A percentile compares a stretch with the other conserved stretches of the same genome.
Evolutionary conservation across 108 stramenopile genomes (phyloP).

Genomic region (Pseudonitzschia delicatissima): DNA sequence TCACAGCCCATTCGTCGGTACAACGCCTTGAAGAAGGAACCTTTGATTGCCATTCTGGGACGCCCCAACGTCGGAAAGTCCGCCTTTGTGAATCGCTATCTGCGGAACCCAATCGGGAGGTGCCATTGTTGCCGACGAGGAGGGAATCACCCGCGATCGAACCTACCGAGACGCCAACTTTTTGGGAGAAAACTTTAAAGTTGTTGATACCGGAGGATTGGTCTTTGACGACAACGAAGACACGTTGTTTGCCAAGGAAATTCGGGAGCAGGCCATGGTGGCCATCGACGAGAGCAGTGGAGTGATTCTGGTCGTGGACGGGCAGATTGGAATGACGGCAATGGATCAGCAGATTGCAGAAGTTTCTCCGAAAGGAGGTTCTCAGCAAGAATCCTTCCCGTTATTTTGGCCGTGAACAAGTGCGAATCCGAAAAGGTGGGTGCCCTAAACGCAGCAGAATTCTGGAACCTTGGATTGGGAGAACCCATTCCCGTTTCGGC

Average conservation of each 20-base stretch:
- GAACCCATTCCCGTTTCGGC: constrained; percentile 94
- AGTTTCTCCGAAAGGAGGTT: constrained; percentile 85
- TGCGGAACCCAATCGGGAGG: constrained; percentile 82
- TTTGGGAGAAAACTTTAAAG: constrained; percentile 87
- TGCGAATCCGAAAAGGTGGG: constrained; percentile 89
- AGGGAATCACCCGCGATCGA: constrained; percentile 94
- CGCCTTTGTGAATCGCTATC: constrained; percentile 92
- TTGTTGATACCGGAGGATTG: constrained; percentile 95
- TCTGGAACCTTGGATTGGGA: constrained; percentile 95
- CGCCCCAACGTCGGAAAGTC: constrained; percentile 97
- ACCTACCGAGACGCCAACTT: constrained; percentile 90
- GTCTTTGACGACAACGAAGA: constrained; percentile 90
- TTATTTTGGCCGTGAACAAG: constrained; percentile 93
- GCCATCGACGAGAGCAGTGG: constrained; percentile 90
- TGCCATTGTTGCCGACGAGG: constrained; percentile 94
- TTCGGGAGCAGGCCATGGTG: constrained; percentile 91
- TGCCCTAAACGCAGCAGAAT: constrained; percentile 79
- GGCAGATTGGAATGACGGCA: constrained; percentile 72
- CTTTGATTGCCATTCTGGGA: constrained; percentile 91
- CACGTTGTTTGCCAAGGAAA: constrained; percentile 90
- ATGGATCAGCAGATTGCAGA: constrained; percentile 87
- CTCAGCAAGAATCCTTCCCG: constrained; percentile 64
- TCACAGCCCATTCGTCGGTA: constrained; percentile 36
- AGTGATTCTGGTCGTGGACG: constrained; percentile 93
- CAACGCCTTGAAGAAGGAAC: constrained; percentile 35